These are phyloP conservation scores for Trichophyton rubrum DNA, from an alignment of 2,329 filamentous ascomycete genomes.

Conservation along the genomic window DNA sequence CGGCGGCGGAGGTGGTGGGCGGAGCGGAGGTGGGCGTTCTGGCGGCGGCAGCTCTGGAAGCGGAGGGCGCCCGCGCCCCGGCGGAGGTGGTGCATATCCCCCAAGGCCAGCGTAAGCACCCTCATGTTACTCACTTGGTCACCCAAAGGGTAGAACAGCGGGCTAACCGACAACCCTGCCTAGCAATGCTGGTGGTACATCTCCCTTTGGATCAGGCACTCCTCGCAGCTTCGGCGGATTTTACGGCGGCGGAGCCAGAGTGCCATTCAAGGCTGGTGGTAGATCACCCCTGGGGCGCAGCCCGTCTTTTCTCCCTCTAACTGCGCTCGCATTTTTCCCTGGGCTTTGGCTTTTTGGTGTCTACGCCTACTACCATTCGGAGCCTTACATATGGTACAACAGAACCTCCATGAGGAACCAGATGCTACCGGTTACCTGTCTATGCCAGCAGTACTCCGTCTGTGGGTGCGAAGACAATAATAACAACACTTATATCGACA, in stretches of 20 bases:
- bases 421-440: slow-evolving; percentile 42
- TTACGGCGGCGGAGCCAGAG: slow-evolving; percentile 43
- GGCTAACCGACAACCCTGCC: not conserved
- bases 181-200: slow-evolving; percentile 13
- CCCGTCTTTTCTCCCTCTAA: slow-evolving; percentile 37
- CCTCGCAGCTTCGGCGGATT: slow-evolving; percentile 39
- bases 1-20: slow-evolving; percentile 18
- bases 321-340: slow-evolving; percentile 38
- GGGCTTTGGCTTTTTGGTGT: slow-evolving; percentile 44
- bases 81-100: no score
- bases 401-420: slow-evolving; percentile 36
- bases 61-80: no score
- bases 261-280: slow-evolving; percentile 38
- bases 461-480: slow-evolving; percentile 47
- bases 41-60: slow-evolving; percentile 11
- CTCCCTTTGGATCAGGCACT: slow-evolving; percentile 12
- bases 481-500: slow-evolving; percentile 32
- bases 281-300: slow-evolving; percentile 38
- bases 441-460: slow-evolving; percentile 42
- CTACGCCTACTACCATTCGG: slow-evolving; percentile 43
- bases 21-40: slow-evolving; percentile 15
- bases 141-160: not conserved
- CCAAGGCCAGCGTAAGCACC: not conserved
- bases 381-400: slow-evolving; percentile 38
- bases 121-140: not conserved